Base-by-base conservation (phyloP, 2,329 filamentous ascomycete species). In the Coniochaeta prunicola region DNA sequence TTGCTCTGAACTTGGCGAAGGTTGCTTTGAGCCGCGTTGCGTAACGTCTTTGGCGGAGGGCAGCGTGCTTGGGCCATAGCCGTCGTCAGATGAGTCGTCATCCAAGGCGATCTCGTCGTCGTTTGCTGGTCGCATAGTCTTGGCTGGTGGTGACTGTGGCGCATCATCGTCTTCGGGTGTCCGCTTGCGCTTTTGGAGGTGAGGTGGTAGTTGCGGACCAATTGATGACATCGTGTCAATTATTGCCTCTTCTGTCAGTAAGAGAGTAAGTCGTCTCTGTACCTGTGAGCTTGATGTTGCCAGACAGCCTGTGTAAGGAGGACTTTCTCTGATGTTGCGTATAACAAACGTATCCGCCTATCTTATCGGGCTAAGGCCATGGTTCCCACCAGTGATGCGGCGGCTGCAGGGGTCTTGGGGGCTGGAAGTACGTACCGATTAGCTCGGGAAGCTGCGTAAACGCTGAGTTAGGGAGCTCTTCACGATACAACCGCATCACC, bases 171-270 rank as follows among this genome's bases (percentile, higher is more conserved):
- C 71, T 42, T 78, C 76, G 4, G 76, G 65, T 4, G 76, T 79
- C 66, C 82, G 82, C 67, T 86, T 87, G 66, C 85, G 80, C 70
- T 87, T 87, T 34, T 82, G 69, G 45, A 88, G 79, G 62, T 89
- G 84, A 4, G 88, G 80, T 13, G 90, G 89, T 26, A 92, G 72
- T 61, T 86, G 78, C 15, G 90, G 89, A 5, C 89, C 88, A 67
- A 90, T 86, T 34, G 83, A 85, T 56, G 86, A 76, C 87, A 90
- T 90, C 21, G 19, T 73, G 31, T 21, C 3, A 15, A 12, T 21
- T 4, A 28, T n/a, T 45, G 17, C 33, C 56, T 30, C 24, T 54
- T 12, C 45, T 17, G 5, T 26, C 28, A 10, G 9, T 17, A 15
- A n/a, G 38, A 26, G 13, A 48, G 4, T 21, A 7, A 15, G 19